phyloP scores from a whole-genome alignment of 345 rosid species.

The Syzygium aromaticum region DNA sequence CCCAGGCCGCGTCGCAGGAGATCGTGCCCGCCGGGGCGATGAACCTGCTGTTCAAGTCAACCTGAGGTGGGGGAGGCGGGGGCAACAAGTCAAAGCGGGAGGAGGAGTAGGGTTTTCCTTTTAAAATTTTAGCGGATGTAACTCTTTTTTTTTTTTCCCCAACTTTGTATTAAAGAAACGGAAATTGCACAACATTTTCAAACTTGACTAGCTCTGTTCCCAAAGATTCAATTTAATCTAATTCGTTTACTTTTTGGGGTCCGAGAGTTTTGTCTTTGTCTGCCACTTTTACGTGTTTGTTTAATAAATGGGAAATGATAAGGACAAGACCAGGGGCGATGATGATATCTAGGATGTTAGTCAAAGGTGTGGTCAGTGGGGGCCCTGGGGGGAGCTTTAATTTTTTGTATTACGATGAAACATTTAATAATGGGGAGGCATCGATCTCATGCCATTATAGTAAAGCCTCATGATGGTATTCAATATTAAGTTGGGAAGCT shows the following conservation, averaged over 20 bases:
- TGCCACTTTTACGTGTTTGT: background rate
- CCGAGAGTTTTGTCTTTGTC: background rate
- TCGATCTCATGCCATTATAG: background rate
- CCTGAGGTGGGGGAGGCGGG: slow-evolving; percentile 1
- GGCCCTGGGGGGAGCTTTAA: background rate
- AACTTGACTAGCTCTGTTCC: background rate
- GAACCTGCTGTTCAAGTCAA: slow-evolving; percentile 45
- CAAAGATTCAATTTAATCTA: background rate
- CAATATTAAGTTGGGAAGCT: background rate
- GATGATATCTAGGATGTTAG: background rate
- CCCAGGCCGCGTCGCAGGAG: slow-evolving; percentile 42
- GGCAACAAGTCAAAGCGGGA: background rate
- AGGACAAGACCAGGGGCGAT: background rate
- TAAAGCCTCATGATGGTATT: background rate
- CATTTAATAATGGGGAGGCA: background rate
- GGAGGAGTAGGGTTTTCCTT: background rate
- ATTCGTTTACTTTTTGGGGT: background rate
- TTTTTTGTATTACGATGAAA: background rate
- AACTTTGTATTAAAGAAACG: background rate
- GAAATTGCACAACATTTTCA: background rate
- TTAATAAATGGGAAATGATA: background rate
- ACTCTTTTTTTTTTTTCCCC: background rate
- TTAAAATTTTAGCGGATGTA: background rate
- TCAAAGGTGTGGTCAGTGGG: background rate
- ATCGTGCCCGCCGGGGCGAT: slow-evolving; percentile 21